Base-by-base conservation (phyloP, 1,284 basidiomycete genomes). In the Malassezia nana region DNA sequence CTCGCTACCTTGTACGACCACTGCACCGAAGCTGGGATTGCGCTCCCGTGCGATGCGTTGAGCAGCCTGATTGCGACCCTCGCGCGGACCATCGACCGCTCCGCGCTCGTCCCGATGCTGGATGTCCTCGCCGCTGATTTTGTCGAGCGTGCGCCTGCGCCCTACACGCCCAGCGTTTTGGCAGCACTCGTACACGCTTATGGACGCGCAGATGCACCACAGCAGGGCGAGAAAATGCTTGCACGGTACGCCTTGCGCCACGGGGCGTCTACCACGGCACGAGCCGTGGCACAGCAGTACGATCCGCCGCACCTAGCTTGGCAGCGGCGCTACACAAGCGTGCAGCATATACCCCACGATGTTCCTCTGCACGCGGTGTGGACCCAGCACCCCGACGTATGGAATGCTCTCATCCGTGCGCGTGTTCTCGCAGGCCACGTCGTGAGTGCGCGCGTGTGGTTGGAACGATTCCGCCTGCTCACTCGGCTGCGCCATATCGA, bases 391-490 rank as follows among this genome's bases (percentile, higher is more conserved):
- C 38, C 54, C 0, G 43, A 40, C 26, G 38, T 56, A 15, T 56
- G 54, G 54, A 56, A 46, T 16, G 45, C 44, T 6, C 26, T 56
- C 0, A 31, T 51, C 29, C 54, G 54, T 18, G 42, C 49, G 8
- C 48, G 48, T 13, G 28, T 18, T 6, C 5, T 29, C 3, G 44
- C 41, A 13, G 48, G 48, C 18, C 48, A 56, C 29, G 5, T 46
- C 5, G 49, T 24, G 16, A 28, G 29, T 2, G 48, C 54, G 8
- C 43, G 39, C 24, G 28, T 46, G 5, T 56, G 54, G 54, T 44
- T 56, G 9, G 54, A 56, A n/a, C 48, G 49, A 12, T 56, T 29
- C 26, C 54, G 54, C n/a, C 9, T 56, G 10, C 15, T 46, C 25
- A 32, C 43, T 24, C 29, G 15, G 32, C 16, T 38, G 41, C 42